These are phyloP conservation scores for Aspergillus luchuensis DNA, from an alignment of 2,329 filamentous ascomycete genomes.

Conservation along the genomic window DNA sequence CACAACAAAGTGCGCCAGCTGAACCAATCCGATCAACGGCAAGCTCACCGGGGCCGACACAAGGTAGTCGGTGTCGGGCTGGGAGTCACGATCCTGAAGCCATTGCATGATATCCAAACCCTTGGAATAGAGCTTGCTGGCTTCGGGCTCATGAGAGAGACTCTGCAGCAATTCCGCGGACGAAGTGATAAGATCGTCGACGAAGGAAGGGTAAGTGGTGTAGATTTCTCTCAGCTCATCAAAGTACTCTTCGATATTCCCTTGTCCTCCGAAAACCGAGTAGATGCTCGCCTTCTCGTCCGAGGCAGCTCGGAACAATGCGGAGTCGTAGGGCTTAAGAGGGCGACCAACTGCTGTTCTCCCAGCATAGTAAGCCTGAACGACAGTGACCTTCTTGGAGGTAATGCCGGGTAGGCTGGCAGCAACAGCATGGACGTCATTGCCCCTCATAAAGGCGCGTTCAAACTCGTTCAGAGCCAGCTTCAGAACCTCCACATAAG, in stretches of 20 bases:
- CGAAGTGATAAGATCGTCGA: constrained; percentile 78
- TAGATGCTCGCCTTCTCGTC: constrained; percentile 85
- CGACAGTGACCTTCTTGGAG: constrained; percentile 86
- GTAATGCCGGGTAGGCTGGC: constrained; percentile 85
- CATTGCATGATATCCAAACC: constrained; percentile 94
- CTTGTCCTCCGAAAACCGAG: constrained; percentile 93
- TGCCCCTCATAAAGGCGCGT: constrained; percentile 88
- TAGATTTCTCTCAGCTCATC: constrained; percentile 93
- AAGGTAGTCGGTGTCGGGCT: constrained; percentile 91
- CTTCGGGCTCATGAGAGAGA: constrained; percentile 77
- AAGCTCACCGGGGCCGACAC: constrained; percentile 95
- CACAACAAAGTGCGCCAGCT: constrained; percentile 92
- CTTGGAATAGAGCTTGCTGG: constrained; percentile 95
- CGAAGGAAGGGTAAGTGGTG: constrained; percentile 85
- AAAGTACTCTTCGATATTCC: constrained; percentile 99
- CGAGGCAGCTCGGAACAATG: constrained; percentile 82
- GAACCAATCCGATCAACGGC: constrained; percentile 91
- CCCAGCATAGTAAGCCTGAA: constrained; percentile 88
- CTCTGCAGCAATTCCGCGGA: constrained; percentile 86
- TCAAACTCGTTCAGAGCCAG: constrained; percentile 95
- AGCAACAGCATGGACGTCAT: constrained; percentile 91
- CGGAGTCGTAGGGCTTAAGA: constrained; percentile 91
- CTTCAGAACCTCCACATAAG: constrained; percentile 90
- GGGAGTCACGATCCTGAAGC: constrained; percentile 84
- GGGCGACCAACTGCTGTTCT: constrained; percentile 79